Percentiles rank a stretch among this genome's conserved stretches.
Conservation (phyloP, 306 rosid species). For the Trichosanthes truncata region DNA sequence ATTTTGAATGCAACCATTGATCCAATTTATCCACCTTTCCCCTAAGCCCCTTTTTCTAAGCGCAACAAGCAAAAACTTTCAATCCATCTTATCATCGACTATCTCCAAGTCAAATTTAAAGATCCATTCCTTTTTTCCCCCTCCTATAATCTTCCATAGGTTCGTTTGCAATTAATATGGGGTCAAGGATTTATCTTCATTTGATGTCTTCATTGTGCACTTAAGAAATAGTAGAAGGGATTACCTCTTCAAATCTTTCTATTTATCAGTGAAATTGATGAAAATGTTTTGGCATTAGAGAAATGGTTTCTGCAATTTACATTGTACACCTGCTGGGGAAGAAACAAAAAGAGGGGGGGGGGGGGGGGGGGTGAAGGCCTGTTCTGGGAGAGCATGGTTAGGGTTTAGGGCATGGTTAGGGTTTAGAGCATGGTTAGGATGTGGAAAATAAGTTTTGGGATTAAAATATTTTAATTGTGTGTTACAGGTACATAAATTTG, state of each 20-base stretch:
- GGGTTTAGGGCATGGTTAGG: not conserved
- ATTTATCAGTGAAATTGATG: not conserved
- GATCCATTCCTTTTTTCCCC: not conserved
- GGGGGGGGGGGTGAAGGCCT: not conserved
- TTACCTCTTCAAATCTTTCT: not conserved
- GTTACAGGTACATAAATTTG: not conserved
- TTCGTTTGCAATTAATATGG: not conserved
- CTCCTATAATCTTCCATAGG: not conserved
- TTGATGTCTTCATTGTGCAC: no score
- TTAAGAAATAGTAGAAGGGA: not conserved
- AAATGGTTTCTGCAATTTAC: not conserved
- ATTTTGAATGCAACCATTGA: not conserved
- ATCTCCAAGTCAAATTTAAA: not conserved
- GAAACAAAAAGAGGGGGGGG: no score
- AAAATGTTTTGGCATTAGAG: not conserved
- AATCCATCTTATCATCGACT: not conserved
- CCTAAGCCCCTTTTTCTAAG: not conserved
- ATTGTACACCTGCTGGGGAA: no score
- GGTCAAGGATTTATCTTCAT: not conserved
- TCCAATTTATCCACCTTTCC: not conserved
- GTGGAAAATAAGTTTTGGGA: not conserved
- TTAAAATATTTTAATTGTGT: not conserved
- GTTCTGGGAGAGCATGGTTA: not conserved
- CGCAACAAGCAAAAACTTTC: not conserved
- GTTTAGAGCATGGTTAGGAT: not conserved